These are phyloP conservation scores for Abrus precatorius DNA, from an alignment of 306 rosid genomes.

Conservation along the genomic window DNA sequence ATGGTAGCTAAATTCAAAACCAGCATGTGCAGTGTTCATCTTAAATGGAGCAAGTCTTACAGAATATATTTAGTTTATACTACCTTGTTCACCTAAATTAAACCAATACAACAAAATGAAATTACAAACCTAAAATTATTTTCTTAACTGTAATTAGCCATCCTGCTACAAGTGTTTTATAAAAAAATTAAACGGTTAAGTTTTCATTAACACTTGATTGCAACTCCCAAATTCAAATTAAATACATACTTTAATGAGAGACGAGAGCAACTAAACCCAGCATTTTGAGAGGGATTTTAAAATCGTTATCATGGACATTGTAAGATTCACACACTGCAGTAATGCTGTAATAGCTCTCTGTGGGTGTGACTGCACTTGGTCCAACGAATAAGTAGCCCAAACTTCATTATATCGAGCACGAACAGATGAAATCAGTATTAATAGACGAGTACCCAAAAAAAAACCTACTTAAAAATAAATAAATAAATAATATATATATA, in stretches of 20 bases:
- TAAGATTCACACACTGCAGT: background rate
- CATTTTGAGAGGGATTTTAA: background rate
- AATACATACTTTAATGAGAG: too few species aligned
- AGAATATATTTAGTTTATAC: background rate
- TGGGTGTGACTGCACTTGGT: background rate
- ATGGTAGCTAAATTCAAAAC: slow-evolving; percentile 28
- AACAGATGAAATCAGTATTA: background rate
- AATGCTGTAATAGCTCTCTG: background rate
- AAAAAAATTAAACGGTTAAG: background rate
- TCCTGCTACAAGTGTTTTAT: too few species aligned
- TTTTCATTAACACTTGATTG: background rate
- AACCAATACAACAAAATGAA: background rate
- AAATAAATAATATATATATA: too few species aligned
- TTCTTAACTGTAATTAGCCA: too few species aligned
- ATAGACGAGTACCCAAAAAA: too few species aligned
- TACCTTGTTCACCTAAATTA: background rate
- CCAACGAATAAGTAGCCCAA: background rate
- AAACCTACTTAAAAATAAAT: too few species aligned
- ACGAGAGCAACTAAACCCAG: background rate
- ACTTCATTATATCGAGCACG: background rate
- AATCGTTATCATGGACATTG: background rate
- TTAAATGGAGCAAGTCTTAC: slow-evolving; percentile 19
- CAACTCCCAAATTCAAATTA: too few species aligned
- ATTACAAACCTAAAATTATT: background rate
- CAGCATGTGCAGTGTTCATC: background rate